These are phyloP conservation scores for Gyrodon lividus DNA, from an alignment of 768 basidiomycete species.

Conservation along the genomic window DNA sequence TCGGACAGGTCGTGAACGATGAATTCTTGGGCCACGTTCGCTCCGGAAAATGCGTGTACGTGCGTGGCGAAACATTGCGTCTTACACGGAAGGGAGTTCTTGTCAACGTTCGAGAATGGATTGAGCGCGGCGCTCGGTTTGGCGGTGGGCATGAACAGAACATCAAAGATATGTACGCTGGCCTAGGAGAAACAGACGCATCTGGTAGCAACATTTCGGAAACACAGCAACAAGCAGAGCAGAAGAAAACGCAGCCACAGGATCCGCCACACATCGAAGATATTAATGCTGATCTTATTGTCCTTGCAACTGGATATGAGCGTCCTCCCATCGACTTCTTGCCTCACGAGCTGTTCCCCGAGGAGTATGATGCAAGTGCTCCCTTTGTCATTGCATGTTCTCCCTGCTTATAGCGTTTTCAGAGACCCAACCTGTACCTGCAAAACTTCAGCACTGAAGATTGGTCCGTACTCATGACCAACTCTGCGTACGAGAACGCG, in stretches of 20 bases:
- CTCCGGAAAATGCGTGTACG: constrained; percentile 40
- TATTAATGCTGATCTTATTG: constrained; percentile 46
- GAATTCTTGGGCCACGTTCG: constrained; percentile 48
- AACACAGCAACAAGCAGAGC: constrained; percentile 30
- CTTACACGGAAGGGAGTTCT: constrained; percentile 39
- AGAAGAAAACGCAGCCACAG: constrained; percentile 4
- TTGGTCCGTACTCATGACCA: constrained; percentile 51
- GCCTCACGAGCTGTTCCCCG: constrained; percentile 48
- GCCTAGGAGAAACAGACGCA: background rate
- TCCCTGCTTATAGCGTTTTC: background rate
- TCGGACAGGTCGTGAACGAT: constrained; percentile 47
- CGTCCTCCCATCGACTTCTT: constrained; percentile 46
- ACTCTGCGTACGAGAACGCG: constrained; percentile 49
- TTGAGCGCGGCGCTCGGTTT: background rate
- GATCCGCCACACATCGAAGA: constrained; percentile 12
- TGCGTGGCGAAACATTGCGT: constrained; percentile 45
- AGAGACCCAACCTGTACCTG: constrained; percentile 51
- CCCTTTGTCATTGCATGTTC: background rate
- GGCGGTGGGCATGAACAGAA: background rate
- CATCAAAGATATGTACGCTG: background rate
- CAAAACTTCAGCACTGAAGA: constrained; percentile 57
- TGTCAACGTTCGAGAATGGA: constrained; percentile 37
- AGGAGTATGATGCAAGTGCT: constrained; percentile 40
- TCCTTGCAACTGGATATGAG: constrained; percentile 55
- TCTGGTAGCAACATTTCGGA: background rate